A percentile compares a stretch with the other conserved stretches of the same genome.
Conservation (phyloP, 2,329 filamentous ascomycete genomes). For the Sordariomycetes sp. region DNA sequence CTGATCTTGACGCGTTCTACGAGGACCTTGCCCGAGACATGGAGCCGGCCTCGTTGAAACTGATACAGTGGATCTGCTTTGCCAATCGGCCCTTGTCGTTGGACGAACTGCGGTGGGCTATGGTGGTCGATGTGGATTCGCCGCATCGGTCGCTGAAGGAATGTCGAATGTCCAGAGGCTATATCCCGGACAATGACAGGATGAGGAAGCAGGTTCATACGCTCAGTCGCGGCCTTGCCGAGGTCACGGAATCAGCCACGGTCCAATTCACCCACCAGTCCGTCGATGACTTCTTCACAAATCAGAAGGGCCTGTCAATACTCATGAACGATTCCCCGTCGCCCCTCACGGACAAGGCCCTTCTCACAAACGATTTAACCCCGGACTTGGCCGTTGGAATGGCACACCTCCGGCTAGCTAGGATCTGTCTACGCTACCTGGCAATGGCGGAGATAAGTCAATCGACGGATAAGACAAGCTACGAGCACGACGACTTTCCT, state of each 20-base stretch:
- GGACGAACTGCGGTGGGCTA: constrained; percentile 19
- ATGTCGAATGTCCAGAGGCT: constrained; percentile 10
- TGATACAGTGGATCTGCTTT: constrained; percentile 23
- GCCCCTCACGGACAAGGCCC: too few species aligned
- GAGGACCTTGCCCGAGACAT: constrained; percentile 11
- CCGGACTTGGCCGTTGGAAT: constrained; percentile 5
- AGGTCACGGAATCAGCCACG: constrained; percentile 7
- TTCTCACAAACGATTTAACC: neutral
- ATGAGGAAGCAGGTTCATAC: constrained; percentile 8
- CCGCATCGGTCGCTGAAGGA: constrained; percentile 10
- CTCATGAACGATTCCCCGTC: constrained; percentile 4
- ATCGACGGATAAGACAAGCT: neutral
- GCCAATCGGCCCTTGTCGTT: constrained; percentile 13
- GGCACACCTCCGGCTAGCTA: constrained; percentile 12
- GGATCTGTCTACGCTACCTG: constrained; percentile 10
- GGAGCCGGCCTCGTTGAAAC: constrained; percentile 10
- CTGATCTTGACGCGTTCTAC: constrained; percentile 15
- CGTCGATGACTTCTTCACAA: constrained; percentile 19
- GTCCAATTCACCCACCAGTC: constrained; percentile 23
- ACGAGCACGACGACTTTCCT: neutral
- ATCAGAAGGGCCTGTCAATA: constrained; percentile 10
- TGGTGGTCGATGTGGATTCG: constrained; percentile 13
- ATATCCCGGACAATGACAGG: constrained; percentile 6
- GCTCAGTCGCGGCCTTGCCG: constrained; percentile 18
- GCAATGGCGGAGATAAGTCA: neutral